Evolutionary conservation across 805 yeast genomes (phyloP).

Genomic region (Metschnikowia kunwiensis): DNA sequence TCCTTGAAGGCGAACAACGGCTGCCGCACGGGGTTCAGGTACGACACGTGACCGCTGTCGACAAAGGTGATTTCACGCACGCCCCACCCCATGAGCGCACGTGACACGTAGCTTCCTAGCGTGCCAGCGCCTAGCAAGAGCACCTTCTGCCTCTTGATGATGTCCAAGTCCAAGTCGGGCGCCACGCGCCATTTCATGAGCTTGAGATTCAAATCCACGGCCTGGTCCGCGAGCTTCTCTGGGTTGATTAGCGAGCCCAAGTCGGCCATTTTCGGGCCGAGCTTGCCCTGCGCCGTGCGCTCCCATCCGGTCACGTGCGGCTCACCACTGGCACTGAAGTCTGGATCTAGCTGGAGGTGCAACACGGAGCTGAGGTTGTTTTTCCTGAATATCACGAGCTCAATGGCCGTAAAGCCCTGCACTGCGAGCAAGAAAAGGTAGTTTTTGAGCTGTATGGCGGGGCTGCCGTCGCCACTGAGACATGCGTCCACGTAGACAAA

Average conservation of each 20-base stretch:
- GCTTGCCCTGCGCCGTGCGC: slow-evolving; percentile 64
- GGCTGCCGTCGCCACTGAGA: slow-evolving; percentile 25
- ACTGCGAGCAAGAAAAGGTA: slow-evolving; percentile 47
- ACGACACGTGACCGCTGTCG: slow-evolving; percentile 85
- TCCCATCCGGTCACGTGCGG: slow-evolving; percentile 86
- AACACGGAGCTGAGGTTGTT: slow-evolving; percentile 18
- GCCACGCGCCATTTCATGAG: slow-evolving; percentile 96
- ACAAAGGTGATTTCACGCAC: slow-evolving; percentile 81
- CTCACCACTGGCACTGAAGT: slow-evolving; percentile 9
- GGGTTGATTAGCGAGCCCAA: slow-evolving; percentile 82
- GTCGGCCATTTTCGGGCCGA: slow-evolving; percentile 82
- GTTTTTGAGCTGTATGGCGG: slow-evolving; percentile 58
- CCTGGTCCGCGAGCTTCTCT: slow-evolving; percentile 76
- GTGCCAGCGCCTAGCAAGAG: slow-evolving; percentile 95
- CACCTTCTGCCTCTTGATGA: slow-evolving; percentile 57
- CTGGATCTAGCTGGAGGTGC: slow-evolving; percentile 17
- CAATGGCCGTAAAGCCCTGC: slow-evolving; percentile 21
- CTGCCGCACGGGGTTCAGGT: slow-evolving; percentile 94
- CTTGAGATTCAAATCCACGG: slow-evolving; percentile 85
- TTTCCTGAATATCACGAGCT: slow-evolving; percentile 26
- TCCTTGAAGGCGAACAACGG: slow-evolving; percentile 83
- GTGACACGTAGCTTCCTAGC: slow-evolving; percentile 84
- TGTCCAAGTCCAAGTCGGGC: slow-evolving; percentile 72
- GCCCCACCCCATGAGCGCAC: slow-evolving; percentile 94
- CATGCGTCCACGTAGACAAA: slow-evolving; percentile 36